phyloP scores from a whole-genome alignment of 495 filamentous ascomycete genomes.

The Polyplosphaeria fusca region DNA sequence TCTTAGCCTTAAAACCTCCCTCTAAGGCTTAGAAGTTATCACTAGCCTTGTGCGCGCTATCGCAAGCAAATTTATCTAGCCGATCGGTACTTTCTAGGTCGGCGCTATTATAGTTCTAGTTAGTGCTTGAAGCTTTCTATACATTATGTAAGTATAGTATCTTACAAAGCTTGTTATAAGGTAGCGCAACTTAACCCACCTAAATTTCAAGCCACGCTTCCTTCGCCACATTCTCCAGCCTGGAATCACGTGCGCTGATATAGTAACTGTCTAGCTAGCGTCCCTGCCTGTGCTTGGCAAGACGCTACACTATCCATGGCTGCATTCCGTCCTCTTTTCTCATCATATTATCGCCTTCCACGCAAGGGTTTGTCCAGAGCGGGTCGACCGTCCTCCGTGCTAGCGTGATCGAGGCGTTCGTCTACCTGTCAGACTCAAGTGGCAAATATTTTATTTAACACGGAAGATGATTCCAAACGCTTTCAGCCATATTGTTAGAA shows the following conservation, averaged over 20 bases:
- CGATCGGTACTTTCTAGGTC: not conserved
- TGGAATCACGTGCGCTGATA: not conserved
- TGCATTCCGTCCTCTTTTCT: conserved; percentile 2
- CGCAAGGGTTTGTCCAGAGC: not conserved
- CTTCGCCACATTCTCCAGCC: not conserved
- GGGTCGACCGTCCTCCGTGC: not conserved
- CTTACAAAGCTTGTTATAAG: not conserved
- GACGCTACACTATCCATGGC: conserved; percentile 2
- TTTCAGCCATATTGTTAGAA: not conserved
- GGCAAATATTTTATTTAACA: conserved; percentile 1
- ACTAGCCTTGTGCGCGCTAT: no score
- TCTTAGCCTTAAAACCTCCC: not conserved
- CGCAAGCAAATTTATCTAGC: no score
- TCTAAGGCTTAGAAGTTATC: not conserved
- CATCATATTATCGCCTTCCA: conserved; percentile 1
- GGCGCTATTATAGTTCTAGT: not conserved
- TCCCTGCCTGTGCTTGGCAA: conserved; percentile 1
- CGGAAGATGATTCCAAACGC: not conserved
- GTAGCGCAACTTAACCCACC: conserved; percentile 1
- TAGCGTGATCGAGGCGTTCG: not conserved
- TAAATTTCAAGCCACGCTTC: conserved; percentile 3
- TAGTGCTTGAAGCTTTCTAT: not conserved
- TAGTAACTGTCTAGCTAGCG: conserved; percentile 1
- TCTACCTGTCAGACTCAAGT: not conserved
- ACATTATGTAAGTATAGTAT: not conserved